Conservation (phyloP, 352 stramenopile genomes). For the Pythium scleroteichum region DNA sequence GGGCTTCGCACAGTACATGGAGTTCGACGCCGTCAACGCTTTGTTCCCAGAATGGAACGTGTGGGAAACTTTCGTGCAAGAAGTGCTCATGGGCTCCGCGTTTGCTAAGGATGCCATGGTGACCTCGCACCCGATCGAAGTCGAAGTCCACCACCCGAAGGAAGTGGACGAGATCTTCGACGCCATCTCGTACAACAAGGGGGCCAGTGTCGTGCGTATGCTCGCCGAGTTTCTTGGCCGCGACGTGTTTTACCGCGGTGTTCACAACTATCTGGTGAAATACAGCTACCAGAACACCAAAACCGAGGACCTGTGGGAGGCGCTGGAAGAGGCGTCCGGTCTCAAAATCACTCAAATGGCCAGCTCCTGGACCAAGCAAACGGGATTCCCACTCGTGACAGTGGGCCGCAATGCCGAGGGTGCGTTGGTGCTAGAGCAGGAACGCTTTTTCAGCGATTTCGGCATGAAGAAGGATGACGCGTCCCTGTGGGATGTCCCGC, state of each 20-base stretch:
- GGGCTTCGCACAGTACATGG: slow-evolving; percentile 96
- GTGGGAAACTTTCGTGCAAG: slow-evolving; percentile 95
- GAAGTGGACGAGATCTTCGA: slow-evolving; percentile 99
- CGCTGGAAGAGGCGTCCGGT: slow-evolving; percentile 89
- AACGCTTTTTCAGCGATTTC: slow-evolving; percentile 93
- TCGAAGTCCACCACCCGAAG: slow-evolving; percentile 91
- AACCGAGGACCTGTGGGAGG: slow-evolving; percentile 95
- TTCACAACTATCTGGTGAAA: slow-evolving; percentile 93
- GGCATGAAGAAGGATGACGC: slow-evolving; percentile 58
- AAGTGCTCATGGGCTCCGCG: slow-evolving; percentile 67
- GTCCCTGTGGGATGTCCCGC: slow-evolving; percentile 86
- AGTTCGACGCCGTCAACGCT: slow-evolving; percentile 92
- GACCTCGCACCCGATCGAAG: slow-evolving; percentile 93
- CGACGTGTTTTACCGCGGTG: slow-evolving; percentile 76
- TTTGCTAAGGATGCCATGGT: slow-evolving; percentile 93
- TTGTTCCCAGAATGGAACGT: slow-evolving; percentile 95
- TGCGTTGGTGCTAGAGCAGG: slow-evolving; percentile 81
- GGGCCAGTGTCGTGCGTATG: slow-evolving; percentile 73
- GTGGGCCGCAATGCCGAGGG: slow-evolving; percentile 67
- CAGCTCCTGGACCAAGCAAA: slow-evolving; percentile 93
- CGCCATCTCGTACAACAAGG: slow-evolving; percentile 96
- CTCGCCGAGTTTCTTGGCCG: slow-evolving; percentile 68
- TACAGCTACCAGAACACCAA: slow-evolving; percentile 95
- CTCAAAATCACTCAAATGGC: slow-evolving; percentile 93
- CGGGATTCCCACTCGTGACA: slow-evolving; percentile 92